Evolutionary conservation across 2,329 filamentous ascomycete genomes (phyloP).

Genomic region (Juglanconis sp.): DNA sequence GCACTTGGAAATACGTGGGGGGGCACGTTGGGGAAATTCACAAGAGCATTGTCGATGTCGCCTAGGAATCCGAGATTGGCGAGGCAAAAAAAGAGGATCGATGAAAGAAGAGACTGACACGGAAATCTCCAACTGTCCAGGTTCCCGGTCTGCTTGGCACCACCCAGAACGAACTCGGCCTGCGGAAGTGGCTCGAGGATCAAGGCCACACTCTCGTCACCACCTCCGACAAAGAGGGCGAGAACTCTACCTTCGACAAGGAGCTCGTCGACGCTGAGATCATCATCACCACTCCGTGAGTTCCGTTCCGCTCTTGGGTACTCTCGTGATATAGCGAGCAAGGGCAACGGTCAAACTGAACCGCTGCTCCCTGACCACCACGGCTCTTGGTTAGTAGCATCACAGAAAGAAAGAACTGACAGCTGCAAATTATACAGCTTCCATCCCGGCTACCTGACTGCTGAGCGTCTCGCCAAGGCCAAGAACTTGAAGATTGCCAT

Average conservation of each 20-base stretch:
- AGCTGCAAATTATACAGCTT: slow-evolving; percentile 55
- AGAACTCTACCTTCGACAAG: slow-evolving; percentile 89
- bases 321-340: slow-evolving; percentile 14
- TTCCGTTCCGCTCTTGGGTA: not conserved
- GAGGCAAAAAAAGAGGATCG: not conserved
- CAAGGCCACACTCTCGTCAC: slow-evolving; percentile 95
- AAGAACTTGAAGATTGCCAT: slow-evolving; percentile 98
- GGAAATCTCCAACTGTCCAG: slow-evolving; percentile 31
- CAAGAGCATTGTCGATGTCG: not conserved
- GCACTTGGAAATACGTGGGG: slow-evolving; percentile 2
- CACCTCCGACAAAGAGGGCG: slow-evolving; percentile 94
- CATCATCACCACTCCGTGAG: slow-evolving; percentile 97
- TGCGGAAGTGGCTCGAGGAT: slow-evolving; percentile 96
- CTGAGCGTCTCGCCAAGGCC: slow-evolving; percentile 92
- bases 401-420: no score
- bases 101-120: not conserved
- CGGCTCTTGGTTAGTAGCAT: no score
- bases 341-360: not conserved
- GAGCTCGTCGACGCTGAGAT: slow-evolving; percentile 95
- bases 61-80: not conserved
- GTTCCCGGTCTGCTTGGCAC: slow-evolving; percentile 85
- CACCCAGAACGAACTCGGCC: slow-evolving; percentile 95
- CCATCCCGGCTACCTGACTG: slow-evolving; percentile 96
- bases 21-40: not conserved
- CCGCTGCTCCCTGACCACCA: no score